Evolutionary conservation across 2,329 filamentous ascomycete species (phyloP), one percentile per base, ranked within the genome.

Genomic region (Tothia fuscella): DNA sequence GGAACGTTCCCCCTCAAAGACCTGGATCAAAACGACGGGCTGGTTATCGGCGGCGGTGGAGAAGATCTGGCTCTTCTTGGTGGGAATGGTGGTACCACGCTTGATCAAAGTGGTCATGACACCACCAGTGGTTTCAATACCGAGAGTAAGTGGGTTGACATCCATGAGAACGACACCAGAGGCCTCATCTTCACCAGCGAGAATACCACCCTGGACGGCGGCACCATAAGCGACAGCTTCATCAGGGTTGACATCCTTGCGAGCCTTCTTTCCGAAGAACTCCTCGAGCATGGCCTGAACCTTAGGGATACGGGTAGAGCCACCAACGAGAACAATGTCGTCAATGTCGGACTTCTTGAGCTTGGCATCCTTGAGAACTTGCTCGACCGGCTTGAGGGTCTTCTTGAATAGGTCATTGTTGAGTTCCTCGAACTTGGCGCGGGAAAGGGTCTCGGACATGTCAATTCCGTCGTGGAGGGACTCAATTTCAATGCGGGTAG

Each of bases 341-440:
- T 95, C 80, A 55, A 98, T 77, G 56, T 96, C 88, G 48, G 67
- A 70, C 82, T 95, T 96, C 80, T 89, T 89, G 57, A 95, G 75
- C 75, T 95, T 94, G 63, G 88, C 87, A 55, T 96, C 91, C 74
- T 94, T 93, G 61, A 98, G 77, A 53, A 96, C 91, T 76, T 95
- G 88, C 72, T 96, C 87, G 52, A 96, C 91, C 45, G 91, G 89
- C 79, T 95, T 94, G 52, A 96, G 78, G 45, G 91, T 96, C 78
- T 91, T 93, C 81, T 94, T 94, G 82, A 96, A 96, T 48, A 96
- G 80, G 58, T 96, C 89, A 55, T 88, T 88, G 82, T 96, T 96
- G 56, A 96, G 78, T 70, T 96, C 89, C 71, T 98, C 91, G 58
- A 98, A 96, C 77, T 96, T 96, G 74, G 91, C 91, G 56, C 89